Base-by-base conservation (phyloP, 2,329 filamentous ascomycete species). In the Calonectria pteridis region DNA sequence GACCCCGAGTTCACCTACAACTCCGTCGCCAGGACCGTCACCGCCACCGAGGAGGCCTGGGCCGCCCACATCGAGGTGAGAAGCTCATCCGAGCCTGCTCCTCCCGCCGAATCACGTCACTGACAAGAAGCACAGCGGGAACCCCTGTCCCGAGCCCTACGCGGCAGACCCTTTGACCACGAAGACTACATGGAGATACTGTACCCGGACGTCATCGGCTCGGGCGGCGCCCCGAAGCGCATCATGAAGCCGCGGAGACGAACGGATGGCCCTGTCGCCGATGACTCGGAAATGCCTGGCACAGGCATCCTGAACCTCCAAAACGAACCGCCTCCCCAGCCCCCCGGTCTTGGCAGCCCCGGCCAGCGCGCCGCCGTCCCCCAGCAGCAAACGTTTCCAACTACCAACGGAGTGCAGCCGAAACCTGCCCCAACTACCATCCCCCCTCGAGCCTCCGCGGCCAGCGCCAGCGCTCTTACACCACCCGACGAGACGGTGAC, bases 161-260 rank as follows among this genome's bases (percentile, higher is more conserved):
- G 89, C 68, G 89, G 89, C 37, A 86, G 90, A 18, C 88, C 90
- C 1, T 91, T 92, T 77, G 90, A 92, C 28, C 89, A 92, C 78
- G 89, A 91, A 79, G 87, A 91, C 46, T 91, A 86, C 80, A 90
- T 91, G 88, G 89, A 91, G 79, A 86, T 91, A 28, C 83, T 92
- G 13, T 92, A 91, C 73, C 89, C 89, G 35, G 90, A 92, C 70
- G 90, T 92, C 11, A 85, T 91, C 53, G 90, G 90, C 14, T 91
- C 90, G 1, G 89, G 89, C 28, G 90, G 90, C 67, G 89, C 89
- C 1, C 90, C 90, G 0, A 91, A 91, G 80, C 87, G 90, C 35
- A 86, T 91, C 76, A 91, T 90, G 83, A 90, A 89, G 79, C 87
- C 89, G 13, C 84, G 89, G 72, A 84, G 89, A 75, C 86, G 87